A percentile compares a stretch with the other conserved stretches of the same genome.
Evolutionary conservation across 495 filamentous ascomycete genomes (phyloP).

Genomic region (Lasiosphaeriaceae sp.): DNA sequence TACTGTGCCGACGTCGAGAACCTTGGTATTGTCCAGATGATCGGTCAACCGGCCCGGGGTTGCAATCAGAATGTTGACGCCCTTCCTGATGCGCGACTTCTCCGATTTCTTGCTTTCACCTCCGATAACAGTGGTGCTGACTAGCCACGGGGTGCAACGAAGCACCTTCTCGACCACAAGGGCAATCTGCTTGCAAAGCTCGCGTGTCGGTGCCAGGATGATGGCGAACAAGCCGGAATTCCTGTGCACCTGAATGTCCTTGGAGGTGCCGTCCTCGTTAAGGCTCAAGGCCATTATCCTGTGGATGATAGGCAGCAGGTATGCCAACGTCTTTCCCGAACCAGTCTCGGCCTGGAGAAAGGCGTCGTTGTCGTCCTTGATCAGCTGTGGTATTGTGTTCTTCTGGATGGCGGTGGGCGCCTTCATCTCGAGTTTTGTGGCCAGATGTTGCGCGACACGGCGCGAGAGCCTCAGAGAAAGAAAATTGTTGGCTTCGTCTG

Average conservation of each 20-base stretch:
- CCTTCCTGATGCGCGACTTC: constrained; percentile 87
- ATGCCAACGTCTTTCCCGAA: constrained; percentile 94
- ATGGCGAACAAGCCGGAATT: constrained; percentile 91
- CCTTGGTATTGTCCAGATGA: constrained; percentile 88
- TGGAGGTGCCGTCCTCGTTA: constrained; percentile 41
- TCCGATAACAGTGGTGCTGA: constrained; percentile 86
- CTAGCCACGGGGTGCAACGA: constrained; percentile 81
- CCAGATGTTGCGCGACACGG: constrained; percentile 73
- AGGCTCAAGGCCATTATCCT: constrained; percentile 72
- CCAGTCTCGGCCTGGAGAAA: constrained; percentile 97
- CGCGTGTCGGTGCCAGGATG: constrained; percentile 84
- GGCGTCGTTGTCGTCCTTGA: constrained; percentile 82
- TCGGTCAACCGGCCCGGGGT: constrained; percentile 88
- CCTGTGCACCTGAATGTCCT: constrained; percentile 56
- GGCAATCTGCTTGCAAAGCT: constrained; percentile 89
- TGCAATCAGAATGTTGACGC: constrained; percentile 90
- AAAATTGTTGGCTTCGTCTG: constrained; percentile 77
- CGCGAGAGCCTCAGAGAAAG: constrained; percentile 74
- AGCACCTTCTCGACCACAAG: constrained; percentile 77
- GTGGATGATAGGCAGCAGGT: constrained; percentile 86
- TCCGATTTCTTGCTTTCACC: constrained; percentile 97
- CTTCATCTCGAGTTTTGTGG: constrained; percentile 81
- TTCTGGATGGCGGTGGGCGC: constrained; percentile 94
- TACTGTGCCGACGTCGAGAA: constrained; percentile 80
- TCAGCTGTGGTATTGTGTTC: constrained; percentile 66